phyloP scores from a whole-genome alignment of 257 asterid genomes.

The Pogostemon cablin region DNA sequence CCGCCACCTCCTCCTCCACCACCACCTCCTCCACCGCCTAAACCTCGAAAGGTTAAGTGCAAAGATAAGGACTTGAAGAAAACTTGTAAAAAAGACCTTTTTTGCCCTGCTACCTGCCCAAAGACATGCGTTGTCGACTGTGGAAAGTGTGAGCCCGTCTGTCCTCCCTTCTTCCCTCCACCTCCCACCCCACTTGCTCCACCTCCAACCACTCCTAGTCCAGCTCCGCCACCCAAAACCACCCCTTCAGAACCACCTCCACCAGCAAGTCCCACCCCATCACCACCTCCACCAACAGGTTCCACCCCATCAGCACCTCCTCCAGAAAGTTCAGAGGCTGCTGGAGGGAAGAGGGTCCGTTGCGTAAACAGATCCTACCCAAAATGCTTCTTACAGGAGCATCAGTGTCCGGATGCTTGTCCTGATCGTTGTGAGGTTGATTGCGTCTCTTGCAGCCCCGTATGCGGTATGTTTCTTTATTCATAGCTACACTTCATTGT shows the following conservation, averaged over 20 bases:
- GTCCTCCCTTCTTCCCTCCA: slow-evolving; percentile 31
- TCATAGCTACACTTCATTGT: background rate
- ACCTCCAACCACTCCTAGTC: slow-evolving; percentile 28
- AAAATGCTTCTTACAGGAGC: slow-evolving; percentile 43
- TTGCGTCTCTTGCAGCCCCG: slow-evolving; percentile 69
- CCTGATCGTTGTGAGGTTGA: slow-evolving; percentile 58
- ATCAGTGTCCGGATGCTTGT: slow-evolving; percentile 56
- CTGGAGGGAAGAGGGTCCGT: slow-evolving; percentile 50
- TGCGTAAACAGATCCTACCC: slow-evolving; percentile 51
- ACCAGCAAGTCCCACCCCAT: slow-evolving; percentile 9
- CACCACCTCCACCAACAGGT: background rate
- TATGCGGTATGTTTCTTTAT: slow-evolving; percentile 54
- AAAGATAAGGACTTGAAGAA: slow-evolving; percentile 26
- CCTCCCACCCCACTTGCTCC: slow-evolving; percentile 37
- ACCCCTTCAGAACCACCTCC: slow-evolving; percentile 22
- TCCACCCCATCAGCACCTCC: slow-evolving; percentile 25
- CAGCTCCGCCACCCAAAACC: slow-evolving; percentile 23
- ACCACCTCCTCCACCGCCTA: slow-evolving; percentile 35
- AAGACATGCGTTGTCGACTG: slow-evolving; percentile 41
- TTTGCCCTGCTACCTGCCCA: slow-evolving; percentile 44
- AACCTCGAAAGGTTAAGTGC: slow-evolving; percentile 37
- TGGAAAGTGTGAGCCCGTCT: slow-evolving; percentile 31
- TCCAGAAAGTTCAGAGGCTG: slow-evolving; percentile 35
- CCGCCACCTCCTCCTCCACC: slow-evolving; percentile 42
- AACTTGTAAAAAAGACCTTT: slow-evolving; percentile 36